Percentiles rank a stretch among this genome's conserved stretches.
Conservation (phyloP, 495 filamentous ascomycete genomes). For the Cryomyces antarcticus region DNA sequence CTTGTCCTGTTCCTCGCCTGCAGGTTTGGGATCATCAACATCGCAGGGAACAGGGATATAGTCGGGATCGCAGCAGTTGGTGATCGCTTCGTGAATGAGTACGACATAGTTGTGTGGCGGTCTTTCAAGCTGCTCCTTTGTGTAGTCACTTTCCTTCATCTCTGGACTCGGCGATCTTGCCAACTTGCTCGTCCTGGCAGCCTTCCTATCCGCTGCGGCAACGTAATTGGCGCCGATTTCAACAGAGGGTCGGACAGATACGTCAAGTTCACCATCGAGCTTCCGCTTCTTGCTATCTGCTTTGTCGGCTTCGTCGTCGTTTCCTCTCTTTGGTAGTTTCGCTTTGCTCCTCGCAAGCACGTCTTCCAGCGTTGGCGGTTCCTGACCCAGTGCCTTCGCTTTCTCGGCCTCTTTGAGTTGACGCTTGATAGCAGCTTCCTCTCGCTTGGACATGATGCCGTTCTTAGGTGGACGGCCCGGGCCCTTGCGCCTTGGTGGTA, state of each 20-base stretch:
- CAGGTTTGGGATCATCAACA: too few relatives aligned
- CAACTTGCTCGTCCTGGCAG: slow-evolving; percentile 37
- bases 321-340: slow-evolving; percentile 7
- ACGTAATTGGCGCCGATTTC: not conserved
- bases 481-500: slow-evolving; percentile 48
- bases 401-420: slow-evolving; percentile 25
- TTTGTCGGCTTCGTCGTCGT: slow-evolving; percentile 4
- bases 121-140: slow-evolving; percentile 66
- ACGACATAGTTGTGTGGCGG: slow-evolving; percentile 74
- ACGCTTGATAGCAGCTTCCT: slow-evolving; percentile 44
- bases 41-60: too few relatives aligned
- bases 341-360: not conserved
- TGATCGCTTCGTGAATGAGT: slow-evolving; percentile 76
- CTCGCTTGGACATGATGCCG: slow-evolving; percentile 80
- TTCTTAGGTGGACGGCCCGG: slow-evolving; percentile 82
- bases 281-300: not conserved
- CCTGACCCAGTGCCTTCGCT: slow-evolving; percentile 20
- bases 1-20: too few relatives aligned
- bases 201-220: slow-evolving; percentile 26
- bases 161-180: slow-evolving; percentile 50
- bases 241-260: too few relatives aligned
- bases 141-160: slow-evolving; percentile 56
- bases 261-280: not conserved
- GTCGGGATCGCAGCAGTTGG: too few relatives aligned
- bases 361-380: slow-evolving; percentile 3